Base-by-base conservation (phyloP, 1,139 yeast genomes). In the Debaryomyces fabryi region DNA sequence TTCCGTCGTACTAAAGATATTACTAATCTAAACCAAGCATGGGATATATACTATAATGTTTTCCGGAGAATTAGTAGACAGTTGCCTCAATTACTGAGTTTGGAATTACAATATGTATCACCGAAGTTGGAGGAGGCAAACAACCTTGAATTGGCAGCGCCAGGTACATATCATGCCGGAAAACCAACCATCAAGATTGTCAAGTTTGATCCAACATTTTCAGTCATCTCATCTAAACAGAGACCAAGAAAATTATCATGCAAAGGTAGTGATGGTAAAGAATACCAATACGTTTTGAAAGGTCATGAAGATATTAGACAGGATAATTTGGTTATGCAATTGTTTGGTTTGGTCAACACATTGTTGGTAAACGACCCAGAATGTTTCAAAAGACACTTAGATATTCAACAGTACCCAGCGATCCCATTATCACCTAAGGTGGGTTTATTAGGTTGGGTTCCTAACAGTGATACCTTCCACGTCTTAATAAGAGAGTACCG, bases 281-380 rank as follows among this genome's bases (percentile, higher is more conserved):
- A 86, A 36, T 90, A 95, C 62, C 86, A 81, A 57, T 95, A 84
- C 67, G 70, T 76, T 1, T 74, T 95, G 61, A 95, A 95, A 70
- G 99, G 98, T 1, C 99, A 95, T 63, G 99, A 95, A 69, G 99
- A 95, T 76, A 90, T 93, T 50, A 82, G 99, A 61, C 99, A 95
- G 66, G 99, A 95, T 71, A 90, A 91, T 62, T 78, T 95, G 65
- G 99, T 93, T 27, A 95, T 95, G 99, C 99, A 95, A 67, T 74
- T 95, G 58, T 93, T 95, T 68, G 98, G 98, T 0, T 76, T 95
- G 61, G 98, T 93, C 2, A 95, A 95, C 61, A 92, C 98, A 0
- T 74, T 95, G 47, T 77, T 95, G 57, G 81, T 87, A 2, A 89
- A 89, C 59, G 98, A 95, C 66, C 86, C 97, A 0, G 99, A 93